Base-by-base conservation (phyloP, 345 rosid species). In the Anastatica hierochuntica region DNA sequence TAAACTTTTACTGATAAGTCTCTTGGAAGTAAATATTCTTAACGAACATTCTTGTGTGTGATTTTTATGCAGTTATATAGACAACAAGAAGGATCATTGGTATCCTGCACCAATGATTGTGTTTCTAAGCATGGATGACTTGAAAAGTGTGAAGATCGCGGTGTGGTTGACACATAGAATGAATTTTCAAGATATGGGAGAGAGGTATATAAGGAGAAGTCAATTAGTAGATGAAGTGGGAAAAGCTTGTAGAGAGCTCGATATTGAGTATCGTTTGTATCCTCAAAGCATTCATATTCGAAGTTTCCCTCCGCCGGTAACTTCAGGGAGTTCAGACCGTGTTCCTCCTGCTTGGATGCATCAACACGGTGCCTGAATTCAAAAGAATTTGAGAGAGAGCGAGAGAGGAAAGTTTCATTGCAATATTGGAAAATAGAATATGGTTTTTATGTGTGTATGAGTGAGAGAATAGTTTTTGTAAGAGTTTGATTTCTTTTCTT, bases 181-280 rank as follows among this genome's bases (percentile, higher is more conserved):
- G 67, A 90, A 90, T 66, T 77, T 70, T 68, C 97, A 86, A 52
- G 81, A 90, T 75, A 80, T 82, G 80, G 90, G 85, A 13, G 90
- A 79, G 68, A 77, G 73, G 62, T 86, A 15, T 60, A 35, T 11
- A 8, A 77, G 97, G 53, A 78, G 97, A 69, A 29, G 77, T 13
- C 66, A 42, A 21, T 62, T 90, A 57, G 30, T 86, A 4, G 94
- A 90, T 63, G 97, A 90, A 70, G 42, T 90, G 64, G 73, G 73
- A 17, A 83, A 77, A 70, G 56, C 72, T 29, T 78, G 88, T 72
- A 80, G 67, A 44, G 95, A 86, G 27, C 81, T 86, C 7, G 95
- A 90, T 60, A 73, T 89, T 10, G 84, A 83, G n/a, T 83, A 73
- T 61, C 80, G 95, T n/a, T 52, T 83, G 63, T 70, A 49, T 14